A percentile compares a stretch with the other conserved stretches of the same genome.
phyloP scores from a whole-genome alignment of 768 basidiomycete species.

The Suillus subalutaceus region DNA sequence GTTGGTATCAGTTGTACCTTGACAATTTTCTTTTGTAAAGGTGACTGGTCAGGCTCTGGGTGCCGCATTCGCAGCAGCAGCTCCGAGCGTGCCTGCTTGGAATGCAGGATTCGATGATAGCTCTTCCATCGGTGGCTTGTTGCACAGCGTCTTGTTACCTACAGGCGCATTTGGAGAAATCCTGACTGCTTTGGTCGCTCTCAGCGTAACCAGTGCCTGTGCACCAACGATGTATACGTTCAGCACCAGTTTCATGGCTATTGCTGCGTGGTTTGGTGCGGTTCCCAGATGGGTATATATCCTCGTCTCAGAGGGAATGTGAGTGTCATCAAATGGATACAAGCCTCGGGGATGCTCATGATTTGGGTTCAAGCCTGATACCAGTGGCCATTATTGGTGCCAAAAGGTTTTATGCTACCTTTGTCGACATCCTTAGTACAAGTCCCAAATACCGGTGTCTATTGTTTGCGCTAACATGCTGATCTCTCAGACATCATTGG shows the following conservation, averaged over 20 bases:
- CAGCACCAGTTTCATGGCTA: background rate
- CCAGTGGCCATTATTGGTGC: background rate
- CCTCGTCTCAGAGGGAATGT: background rate
- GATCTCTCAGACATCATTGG: background rate
- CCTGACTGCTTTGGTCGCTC: background rate
- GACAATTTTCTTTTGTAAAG: background rate
- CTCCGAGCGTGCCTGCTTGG: background rate
- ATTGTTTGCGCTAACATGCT: background rate
- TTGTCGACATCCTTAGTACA: background rate
- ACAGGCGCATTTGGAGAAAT: background rate
- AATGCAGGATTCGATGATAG: background rate
- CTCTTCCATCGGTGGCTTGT: background rate
- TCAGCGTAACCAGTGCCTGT: background rate
- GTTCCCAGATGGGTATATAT: background rate
- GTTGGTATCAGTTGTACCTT: background rate
- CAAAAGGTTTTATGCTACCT: background rate
- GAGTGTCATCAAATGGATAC: background rate
- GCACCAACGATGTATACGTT: background rate
- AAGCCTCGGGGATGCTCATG: background rate
- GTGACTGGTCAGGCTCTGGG: background rate
- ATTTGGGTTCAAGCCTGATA: background rate
- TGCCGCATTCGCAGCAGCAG: background rate
- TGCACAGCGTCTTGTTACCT: background rate
- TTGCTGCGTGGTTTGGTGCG: background rate
- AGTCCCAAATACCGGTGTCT: background rate